Conservation (phyloP, 176 grass and related monocot species). For the Microstegium vimineum region DNA sequence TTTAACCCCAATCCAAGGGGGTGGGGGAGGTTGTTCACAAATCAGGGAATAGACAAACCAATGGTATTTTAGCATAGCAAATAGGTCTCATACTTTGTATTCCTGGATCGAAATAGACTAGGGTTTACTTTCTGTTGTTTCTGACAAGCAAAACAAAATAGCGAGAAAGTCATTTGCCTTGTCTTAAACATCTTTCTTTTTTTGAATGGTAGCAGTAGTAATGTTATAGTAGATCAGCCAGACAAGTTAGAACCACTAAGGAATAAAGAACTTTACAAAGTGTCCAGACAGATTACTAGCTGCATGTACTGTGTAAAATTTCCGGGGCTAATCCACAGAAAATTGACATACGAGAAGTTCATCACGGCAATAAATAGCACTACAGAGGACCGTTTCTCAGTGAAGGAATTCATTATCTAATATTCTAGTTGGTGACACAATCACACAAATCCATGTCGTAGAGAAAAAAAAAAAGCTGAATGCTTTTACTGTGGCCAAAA, state of each 20-base stretch:
- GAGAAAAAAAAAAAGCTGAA: neutral
- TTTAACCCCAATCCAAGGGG: no score
- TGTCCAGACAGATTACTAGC: neutral
- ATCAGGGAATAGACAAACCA: no score
- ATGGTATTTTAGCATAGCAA: neutral
- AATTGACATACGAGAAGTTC: neutral
- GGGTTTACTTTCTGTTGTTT: no score
- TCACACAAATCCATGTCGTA: neutral
- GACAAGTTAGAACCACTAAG: no score
- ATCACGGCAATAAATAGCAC: neutral
- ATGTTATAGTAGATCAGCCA: no score
- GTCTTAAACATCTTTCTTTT: no score
- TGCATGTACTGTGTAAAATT: neutral
- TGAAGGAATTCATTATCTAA: neutral
- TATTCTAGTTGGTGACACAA: neutral
- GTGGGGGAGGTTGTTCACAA: no score
- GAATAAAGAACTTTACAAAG: no score
- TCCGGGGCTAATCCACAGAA: neutral
- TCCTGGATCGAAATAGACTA: neutral
- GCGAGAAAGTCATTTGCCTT: no score
- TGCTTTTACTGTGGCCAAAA: neutral
- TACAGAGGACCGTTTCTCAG: neutral
- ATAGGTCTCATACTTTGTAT: neutral
- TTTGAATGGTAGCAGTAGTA: no score
- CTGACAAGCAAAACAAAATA: no score